phyloP scores from a whole-genome alignment of 2,329 filamentous ascomycete genomes.

The Aspergillus alliaceus region DNA sequence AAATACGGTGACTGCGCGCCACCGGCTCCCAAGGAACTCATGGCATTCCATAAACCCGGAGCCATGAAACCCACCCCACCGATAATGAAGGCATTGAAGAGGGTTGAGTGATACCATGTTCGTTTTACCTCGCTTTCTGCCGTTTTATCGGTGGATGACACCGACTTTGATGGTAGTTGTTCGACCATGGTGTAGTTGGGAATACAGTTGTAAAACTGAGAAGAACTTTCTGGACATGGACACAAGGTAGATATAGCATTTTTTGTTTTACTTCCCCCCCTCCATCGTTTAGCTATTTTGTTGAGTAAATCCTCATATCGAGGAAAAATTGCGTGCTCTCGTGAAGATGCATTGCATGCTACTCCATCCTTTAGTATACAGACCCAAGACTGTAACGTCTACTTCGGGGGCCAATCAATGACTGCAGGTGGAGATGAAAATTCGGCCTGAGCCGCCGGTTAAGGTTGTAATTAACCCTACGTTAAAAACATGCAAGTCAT shows the following conservation, averaged over 20 bases:
- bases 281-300: neutral
- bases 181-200: conserved; percentile 15
- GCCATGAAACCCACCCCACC: conserved; percentile 53
- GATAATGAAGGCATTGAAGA: conserved; percentile 57
- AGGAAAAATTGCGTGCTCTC: conserved; percentile 6
- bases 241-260: neutral
- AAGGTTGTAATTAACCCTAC: neutral
- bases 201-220: too few relatives aligned
- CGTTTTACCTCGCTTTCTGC: conserved; percentile 5
- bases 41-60: conserved; percentile 54
- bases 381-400: neutral
- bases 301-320: neutral
- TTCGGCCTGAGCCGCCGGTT: neutral
- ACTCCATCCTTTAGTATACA: neutral
- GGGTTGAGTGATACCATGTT: conserved; percentile 52
- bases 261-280: too few relatives aligned
- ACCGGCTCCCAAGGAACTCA: conserved; percentile 55
- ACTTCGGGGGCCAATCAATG: neutral
- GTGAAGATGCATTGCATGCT: neutral
- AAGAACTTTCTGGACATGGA: neutral
- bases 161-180: conserved; percentile 12
- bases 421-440: conserved; percentile 1
- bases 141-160: conserved; percentile 8
- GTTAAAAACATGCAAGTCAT: neutral
- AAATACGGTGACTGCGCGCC: conserved; percentile 54